Base-by-base conservation (phyloP, 352 stramenopile genomes). In the Pythium chondricola region DNA sequence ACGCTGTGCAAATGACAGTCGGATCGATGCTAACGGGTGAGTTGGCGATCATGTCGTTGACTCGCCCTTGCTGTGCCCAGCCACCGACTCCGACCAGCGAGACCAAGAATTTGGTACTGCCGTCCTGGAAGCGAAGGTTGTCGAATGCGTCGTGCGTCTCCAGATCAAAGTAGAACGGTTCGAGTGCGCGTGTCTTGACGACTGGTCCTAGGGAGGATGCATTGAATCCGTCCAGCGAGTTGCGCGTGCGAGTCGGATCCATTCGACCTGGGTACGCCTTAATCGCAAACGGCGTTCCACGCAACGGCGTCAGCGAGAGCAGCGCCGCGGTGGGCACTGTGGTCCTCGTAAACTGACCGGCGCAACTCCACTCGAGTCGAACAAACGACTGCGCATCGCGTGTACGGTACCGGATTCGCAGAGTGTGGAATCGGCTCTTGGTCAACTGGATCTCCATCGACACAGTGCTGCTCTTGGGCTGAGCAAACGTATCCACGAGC, bases 51-150 rank as follows among this genome's bases (percentile, higher is more conserved):
- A 86, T 60, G 25, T 96, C 88, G 42, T 96, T 97, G 8, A 88
- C 71, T 14, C 91, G 83, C 4, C 92, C 93, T 30, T 80, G 75
- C 25, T 61, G 48, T 0, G 93, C 91, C 93, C 92, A 98, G 9
- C 85, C 90, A 13, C 58, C 67, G 9, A 61, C 63, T 3, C 91
- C 94, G 22, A 82, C 52, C 7, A 98, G 69, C 10, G 69, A 81
- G 1, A 98, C 82, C 10, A 94, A 69, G 39, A 97, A 95, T 0
- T 16, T 7, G 35, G 93, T 75, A 22, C 61, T 79, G 7, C 89
- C 93, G 43, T 85, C 77, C 26, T 97, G 91, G 42, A 88, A 86
- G 9, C 78, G 87, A n/a, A 67, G 63, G 44, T 98, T 98, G 10
- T 69, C 59, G 21, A 82, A 74, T 0, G 58, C 36, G 45, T 96